Conservation (phyloP, 2,329 filamentous ascomycete species). For the Alternaria sp. region DNA sequence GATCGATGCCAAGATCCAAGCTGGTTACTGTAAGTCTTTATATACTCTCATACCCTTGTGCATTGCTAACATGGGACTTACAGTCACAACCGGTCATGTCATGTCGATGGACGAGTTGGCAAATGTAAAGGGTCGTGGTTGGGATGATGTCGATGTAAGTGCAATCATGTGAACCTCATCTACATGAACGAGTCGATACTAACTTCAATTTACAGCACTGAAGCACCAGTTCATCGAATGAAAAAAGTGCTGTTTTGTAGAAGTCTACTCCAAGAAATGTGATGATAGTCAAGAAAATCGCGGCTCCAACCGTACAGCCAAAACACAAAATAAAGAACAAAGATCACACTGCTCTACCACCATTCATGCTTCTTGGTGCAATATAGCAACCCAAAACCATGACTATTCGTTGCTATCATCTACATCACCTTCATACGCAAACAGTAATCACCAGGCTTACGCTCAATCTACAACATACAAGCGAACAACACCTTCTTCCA, state of each 20-base stretch:
- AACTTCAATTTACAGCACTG: conserved; percentile 43
- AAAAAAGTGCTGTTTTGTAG: conserved; percentile 5
- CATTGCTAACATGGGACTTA: conserved; percentile 30
- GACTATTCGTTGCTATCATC: neutral
- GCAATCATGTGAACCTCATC: conserved; percentile 15
- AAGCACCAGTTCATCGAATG: conserved; percentile 22
- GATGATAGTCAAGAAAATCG: neutral
- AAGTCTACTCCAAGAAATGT: conserved; percentile 16
- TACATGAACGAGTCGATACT: conserved; percentile 21
- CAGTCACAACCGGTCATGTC: conserved; percentile 84
- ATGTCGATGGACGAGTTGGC: conserved; percentile 88
- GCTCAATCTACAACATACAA: neutral
- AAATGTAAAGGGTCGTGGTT: conserved; percentile 86
- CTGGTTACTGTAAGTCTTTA: conserved; percentile 73
- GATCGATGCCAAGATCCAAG: conserved; percentile 98
- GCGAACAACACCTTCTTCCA: neutral
- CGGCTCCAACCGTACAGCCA: neutral
- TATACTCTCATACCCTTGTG: neutral
- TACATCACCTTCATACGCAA: neutral
- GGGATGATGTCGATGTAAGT: conserved; percentile 75
- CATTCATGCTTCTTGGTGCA: neutral
- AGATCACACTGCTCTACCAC: neutral
- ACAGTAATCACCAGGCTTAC: neutral
- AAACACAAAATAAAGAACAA: neutral
- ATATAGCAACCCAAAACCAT: neutral